Evolutionary conservation across 306 rosid genomes (phyloP).

Genomic region (Quercus rubra): DNA sequence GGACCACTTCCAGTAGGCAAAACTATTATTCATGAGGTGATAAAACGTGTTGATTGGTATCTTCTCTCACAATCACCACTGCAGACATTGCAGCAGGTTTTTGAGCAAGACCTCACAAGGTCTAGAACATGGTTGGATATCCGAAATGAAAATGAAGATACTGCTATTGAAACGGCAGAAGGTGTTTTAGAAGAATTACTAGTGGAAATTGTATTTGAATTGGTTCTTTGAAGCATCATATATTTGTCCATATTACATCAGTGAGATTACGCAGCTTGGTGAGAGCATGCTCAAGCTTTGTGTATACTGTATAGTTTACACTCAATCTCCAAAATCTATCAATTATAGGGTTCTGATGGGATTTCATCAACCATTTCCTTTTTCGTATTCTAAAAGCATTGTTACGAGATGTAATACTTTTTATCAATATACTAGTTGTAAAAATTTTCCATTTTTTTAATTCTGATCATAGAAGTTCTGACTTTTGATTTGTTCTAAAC

Average conservation of each 20-base stretch:
- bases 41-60: conserved; percentile 32
- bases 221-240: conserved; percentile 18
- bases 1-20: conserved; percentile 34
- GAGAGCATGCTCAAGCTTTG: background rate
- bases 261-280: background rate
- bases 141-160: conserved; percentile 37
- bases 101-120: conserved; percentile 43
- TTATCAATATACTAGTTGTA: background rate
- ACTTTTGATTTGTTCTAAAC: background rate
- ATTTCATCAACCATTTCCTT: background rate
- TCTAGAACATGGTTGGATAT: conserved; percentile 52
- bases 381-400: background rate
- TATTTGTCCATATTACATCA: background rate
- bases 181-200: conserved; percentile 50
- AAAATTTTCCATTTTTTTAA: background rate
- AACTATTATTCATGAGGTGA: conserved; percentile 40
- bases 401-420: background rate
- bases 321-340: background rate
- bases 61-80: conserved; percentile 26
- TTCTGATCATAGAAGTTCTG: background rate
- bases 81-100: conserved; percentile 34
- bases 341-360: background rate
- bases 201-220: conserved; percentile 48
- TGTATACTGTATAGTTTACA: background rate
- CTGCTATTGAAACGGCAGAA: conserved; percentile 41